Conservation (phyloP, 176 grass and related monocot genomes). For the Bonia amplexicaulis region DNA sequence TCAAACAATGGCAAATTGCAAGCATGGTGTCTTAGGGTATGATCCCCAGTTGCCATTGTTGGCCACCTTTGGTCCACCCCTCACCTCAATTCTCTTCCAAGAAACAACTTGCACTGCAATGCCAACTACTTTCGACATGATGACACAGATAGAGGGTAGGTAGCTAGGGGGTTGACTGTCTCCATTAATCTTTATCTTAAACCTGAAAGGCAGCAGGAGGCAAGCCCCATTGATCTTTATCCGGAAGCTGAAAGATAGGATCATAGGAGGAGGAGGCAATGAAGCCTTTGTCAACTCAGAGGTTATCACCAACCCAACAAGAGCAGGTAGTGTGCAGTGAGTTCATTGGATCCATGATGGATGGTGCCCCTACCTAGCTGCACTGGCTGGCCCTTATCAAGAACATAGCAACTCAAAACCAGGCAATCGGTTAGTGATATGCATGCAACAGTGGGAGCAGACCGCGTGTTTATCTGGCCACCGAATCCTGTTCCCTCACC, state of each 20-base stretch:
- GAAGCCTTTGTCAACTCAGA: constrained; percentile 24
- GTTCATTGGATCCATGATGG: constrained; percentile 11
- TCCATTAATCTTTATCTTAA: constrained; percentile 36
- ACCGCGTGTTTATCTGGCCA: constrained; percentile 29
- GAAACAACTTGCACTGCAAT: constrained; percentile 6
- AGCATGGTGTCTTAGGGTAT: constrained; percentile 4
- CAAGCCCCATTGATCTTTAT: constrained; percentile 16
- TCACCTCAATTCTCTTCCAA: not conserved
- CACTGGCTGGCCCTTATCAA: constrained; percentile 1
- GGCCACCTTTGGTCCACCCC: not conserved
- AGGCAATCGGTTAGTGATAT: not conserved
- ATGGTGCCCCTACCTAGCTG: constrained; percentile 24
- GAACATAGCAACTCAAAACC: constrained; percentile 17
- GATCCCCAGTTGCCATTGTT: not conserved
- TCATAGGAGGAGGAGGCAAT: not conserved
- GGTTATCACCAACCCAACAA: constrained; percentile 18
- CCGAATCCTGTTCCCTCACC: not conserved
- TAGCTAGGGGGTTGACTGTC: constrained; percentile 31
- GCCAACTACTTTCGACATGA: constrained; percentile 28
- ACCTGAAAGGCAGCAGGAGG: not conserved
- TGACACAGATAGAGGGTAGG: constrained; percentile 2
- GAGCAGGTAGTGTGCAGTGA: constrained; percentile 1
- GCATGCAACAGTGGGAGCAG: constrained; percentile 1
- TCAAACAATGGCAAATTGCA: constrained; percentile 24
- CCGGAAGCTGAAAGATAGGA: not conserved